Conservation (phyloP, 257 asterid genomes). For the Fraxinus anomala region DNA sequence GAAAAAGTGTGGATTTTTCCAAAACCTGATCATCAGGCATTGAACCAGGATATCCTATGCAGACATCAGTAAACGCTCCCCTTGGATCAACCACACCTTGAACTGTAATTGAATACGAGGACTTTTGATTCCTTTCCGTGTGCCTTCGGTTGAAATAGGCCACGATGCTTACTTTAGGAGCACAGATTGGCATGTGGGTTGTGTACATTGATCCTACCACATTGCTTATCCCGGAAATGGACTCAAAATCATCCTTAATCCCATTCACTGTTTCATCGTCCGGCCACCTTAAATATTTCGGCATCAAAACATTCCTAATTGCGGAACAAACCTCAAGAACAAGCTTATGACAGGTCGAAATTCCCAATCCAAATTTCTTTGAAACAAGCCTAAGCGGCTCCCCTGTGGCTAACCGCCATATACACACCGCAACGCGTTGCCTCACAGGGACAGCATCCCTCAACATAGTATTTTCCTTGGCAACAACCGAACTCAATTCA, state of each 20-base stretch:
- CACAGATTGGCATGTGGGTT: constrained; percentile 41
- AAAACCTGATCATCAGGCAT: constrained; percentile 52
- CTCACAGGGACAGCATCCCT: constrained; percentile 50
- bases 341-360: constrained; percentile 45
- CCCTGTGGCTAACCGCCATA: constrained; percentile 54
- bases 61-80: constrained; percentile 45
- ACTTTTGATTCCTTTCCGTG: constrained; percentile 45
- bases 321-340: constrained; percentile 52
- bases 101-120: constrained; percentile 43
- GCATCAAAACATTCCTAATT: constrained; percentile 39
- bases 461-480: constrained; percentile 46
- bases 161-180: constrained; percentile 39
- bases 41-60: constrained; percentile 53
- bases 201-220: constrained; percentile 54
- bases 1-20: constrained; percentile 49
- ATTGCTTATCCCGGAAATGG: constrained; percentile 43
- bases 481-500: constrained; percentile 39
- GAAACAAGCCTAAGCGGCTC: constrained; percentile 47
- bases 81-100: constrained; percentile 46
- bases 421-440: constrained; percentile 49
- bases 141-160: constrained; percentile 44
- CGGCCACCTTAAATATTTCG: constrained; percentile 44
- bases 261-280: constrained; percentile 18
- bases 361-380: constrained; percentile 45
- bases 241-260: constrained; percentile 30